Conservation (phyloP, 2,329 filamentous ascomycete genomes). For the Aureobasidium sp. region DNA sequence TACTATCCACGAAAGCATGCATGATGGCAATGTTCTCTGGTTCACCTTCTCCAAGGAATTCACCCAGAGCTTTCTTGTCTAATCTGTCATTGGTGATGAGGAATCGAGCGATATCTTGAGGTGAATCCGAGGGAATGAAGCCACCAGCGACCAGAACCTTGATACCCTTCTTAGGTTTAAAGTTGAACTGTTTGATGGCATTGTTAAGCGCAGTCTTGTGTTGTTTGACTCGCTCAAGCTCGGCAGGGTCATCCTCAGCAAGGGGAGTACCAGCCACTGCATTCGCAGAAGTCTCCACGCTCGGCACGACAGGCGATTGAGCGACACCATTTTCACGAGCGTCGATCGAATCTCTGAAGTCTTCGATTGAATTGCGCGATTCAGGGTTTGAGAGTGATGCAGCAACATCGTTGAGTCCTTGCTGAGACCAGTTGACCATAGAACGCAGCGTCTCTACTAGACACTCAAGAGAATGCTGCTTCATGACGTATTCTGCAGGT, state of each 20-base stretch:
- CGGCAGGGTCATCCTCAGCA: slow-evolving; percentile 78
- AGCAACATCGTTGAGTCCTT: slow-evolving; percentile 46
- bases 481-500: slow-evolving; percentile 84
- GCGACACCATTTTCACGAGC: slow-evolving; percentile 51
- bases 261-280: slow-evolving; percentile 37
- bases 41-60: slow-evolving; percentile 91
- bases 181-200: slow-evolving; percentile 88
- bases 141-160: slow-evolving; percentile 75
- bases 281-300: slow-evolving; percentile 30
- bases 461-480: slow-evolving; percentile 79
- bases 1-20: slow-evolving; percentile 93
- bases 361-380: slow-evolving; percentile 46
- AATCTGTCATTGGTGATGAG: slow-evolving; percentile 72
- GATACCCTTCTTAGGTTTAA: slow-evolving; percentile 91
- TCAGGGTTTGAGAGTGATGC: slow-evolving; percentile 32
- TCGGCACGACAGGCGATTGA: slow-evolving; percentile 23
- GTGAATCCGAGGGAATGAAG: slow-evolving; percentile 72
- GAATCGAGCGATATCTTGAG: slow-evolving; percentile 78
- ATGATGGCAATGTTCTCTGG: slow-evolving; percentile 91
- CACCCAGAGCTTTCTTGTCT: slow-evolving; percentile 86
- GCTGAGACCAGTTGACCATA: slow-evolving; percentile 84
- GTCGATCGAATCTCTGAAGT: slow-evolving; percentile 68
- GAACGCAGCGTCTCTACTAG: slow-evolving; percentile 83
- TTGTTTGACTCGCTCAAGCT: slow-evolving; percentile 91
- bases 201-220: slow-evolving; percentile 87